Base-by-base conservation (phyloP, 306 rosid species). In the Luffa acutangula region DNA sequence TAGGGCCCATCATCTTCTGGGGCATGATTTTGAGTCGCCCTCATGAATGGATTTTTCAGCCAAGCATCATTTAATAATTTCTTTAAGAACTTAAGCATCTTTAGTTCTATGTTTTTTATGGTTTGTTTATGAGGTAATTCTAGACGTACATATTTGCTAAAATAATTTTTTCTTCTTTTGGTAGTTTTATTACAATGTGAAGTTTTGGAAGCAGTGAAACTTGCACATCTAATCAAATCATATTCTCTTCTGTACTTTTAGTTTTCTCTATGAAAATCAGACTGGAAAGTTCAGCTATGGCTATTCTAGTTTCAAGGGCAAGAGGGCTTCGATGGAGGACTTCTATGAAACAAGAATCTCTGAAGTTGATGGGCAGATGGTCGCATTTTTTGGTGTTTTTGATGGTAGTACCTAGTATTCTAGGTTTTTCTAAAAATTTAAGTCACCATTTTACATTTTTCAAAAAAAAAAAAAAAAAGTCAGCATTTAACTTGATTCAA, bases 311-410 rank as follows among this genome's bases (percentile, higher is more conserved):
- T 89, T 91, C 88, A 91, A 91, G 87, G 97, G 97, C 54, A 93
- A 93, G 83, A 88, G 97, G 78, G 80, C 97, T 83, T 93, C 96
- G 9, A 93, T 93, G 97, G 97, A 93, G 90, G 97, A 93, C 85
- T 93, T 88, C 87, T 93, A 83, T 73, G 97, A 88, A 89, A 89
- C 94, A 43, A 87, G 65, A 31, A 87, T 89, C 76, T 89, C 94
- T 42, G 97, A 91, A 82, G 85, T 93, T 58, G 93, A 93, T 83
- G 97, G 94, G 71, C 94, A 93, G 80, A 89, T 78, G 89, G 97
- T 93, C 34, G 97, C 92, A 15, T 91, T 93, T 86, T 93, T 93
- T 46, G 97, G 96, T 80, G 97, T 93, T 86, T 93, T 93, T 80
- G 97, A 93, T 86, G 97, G 97, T 93, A 91, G 65, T 84, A 72